A percentile compares a stretch with the other conserved stretches of the same genome.
These are phyloP conservation scores for Bipolaris zeicola DNA, from an alignment of 2,329 filamentous ascomycete species.

Conservation along the genomic window DNA sequence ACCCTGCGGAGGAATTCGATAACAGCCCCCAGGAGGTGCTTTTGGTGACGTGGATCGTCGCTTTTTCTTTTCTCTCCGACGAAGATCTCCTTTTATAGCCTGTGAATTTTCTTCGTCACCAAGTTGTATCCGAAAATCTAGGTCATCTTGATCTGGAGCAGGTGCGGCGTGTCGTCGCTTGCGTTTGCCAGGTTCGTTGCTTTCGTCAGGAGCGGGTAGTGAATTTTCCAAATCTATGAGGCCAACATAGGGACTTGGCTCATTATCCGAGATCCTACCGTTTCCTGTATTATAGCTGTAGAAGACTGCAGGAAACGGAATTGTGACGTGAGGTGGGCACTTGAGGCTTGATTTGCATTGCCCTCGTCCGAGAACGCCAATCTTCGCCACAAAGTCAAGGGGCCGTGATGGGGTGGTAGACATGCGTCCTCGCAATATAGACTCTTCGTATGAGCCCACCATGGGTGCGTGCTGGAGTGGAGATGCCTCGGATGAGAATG, in stretches of 20 bases:
- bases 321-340: constrained; percentile 86
- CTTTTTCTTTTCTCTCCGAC: constrained; percentile 62
- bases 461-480: constrained; percentile 89
- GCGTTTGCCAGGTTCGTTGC: constrained; percentile 49
- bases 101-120: constrained; percentile 22
- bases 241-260: constrained; percentile 94
- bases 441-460: constrained; percentile 98
- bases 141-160: constrained; percentile 32
- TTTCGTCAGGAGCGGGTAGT: constrained; percentile 60
- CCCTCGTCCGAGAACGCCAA: constrained; percentile 87
- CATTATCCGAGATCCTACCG: constrained; percentile 74
- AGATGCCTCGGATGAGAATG: constrained; percentile 73
- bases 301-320: constrained; percentile 93
- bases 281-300: constrained; percentile 84
- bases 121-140: constrained; percentile 28
- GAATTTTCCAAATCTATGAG: constrained; percentile 88
- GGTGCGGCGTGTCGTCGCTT: constrained; percentile 43
- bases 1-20: constrained; percentile 90
- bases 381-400: constrained; percentile 90
- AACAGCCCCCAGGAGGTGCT: constrained; percentile 83
- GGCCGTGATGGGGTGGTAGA: constrained; percentile 93
- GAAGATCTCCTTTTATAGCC: constrained; percentile 43
- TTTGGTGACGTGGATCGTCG: constrained; percentile 62
- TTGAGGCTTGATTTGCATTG: constrained; percentile 84
- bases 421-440: constrained; percentile 92